Percentiles rank a stretch among this genome's conserved stretches.
These are phyloP conservation scores for Cordyceps militaris DNA, from an alignment of 2,329 filamentous ascomycete species.

Conservation along the genomic window DNA sequence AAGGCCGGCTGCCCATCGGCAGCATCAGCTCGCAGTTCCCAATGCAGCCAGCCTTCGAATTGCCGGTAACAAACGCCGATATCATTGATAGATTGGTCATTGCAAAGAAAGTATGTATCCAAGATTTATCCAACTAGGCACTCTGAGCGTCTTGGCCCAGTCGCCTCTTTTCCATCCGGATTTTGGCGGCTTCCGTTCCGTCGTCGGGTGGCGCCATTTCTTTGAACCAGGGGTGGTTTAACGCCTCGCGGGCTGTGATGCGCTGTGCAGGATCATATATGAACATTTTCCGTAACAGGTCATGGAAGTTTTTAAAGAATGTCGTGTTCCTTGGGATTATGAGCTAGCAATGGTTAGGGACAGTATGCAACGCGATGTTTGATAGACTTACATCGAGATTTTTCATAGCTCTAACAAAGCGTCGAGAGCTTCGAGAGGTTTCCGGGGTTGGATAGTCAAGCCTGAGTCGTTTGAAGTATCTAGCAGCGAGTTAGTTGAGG, in stretches of 20 bases:
- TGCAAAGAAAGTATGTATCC: neutral
- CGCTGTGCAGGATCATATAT: slow-evolving; percentile 59
- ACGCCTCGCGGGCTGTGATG: slow-evolving; percentile 59
- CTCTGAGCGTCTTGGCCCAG: slow-evolving; percentile 6
- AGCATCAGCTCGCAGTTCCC: neutral
- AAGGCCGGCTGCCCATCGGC: neutral
- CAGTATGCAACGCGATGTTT: neutral
- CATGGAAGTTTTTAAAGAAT: slow-evolving; percentile 57
- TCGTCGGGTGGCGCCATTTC: slow-evolving; percentile 57
- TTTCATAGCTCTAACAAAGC: slow-evolving; percentile 69
- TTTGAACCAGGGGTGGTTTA: slow-evolving; percentile 63
- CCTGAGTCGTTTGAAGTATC: slow-evolving; percentile 59
- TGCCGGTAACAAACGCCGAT: neutral
- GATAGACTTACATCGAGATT: slow-evolving; percentile 46
- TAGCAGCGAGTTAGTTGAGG: slow-evolving; percentile 28
- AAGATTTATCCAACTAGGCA: slow-evolving; percentile 20
- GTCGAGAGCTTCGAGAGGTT: slow-evolving; percentile 55
- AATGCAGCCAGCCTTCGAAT: slow-evolving; percentile 1
- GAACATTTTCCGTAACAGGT: slow-evolving; percentile 59
- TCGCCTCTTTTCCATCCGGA: slow-evolving; percentile 46
- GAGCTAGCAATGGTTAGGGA: slow-evolving; percentile 37
- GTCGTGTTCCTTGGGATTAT: slow-evolving; percentile 54
- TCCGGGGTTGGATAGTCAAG: slow-evolving; percentile 59
- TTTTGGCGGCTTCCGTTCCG: slow-evolving; percentile 61
- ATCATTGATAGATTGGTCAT: neutral